phyloP scores from a whole-genome alignment of 306 rosid genomes.

The Clitoria ternatea region DNA sequence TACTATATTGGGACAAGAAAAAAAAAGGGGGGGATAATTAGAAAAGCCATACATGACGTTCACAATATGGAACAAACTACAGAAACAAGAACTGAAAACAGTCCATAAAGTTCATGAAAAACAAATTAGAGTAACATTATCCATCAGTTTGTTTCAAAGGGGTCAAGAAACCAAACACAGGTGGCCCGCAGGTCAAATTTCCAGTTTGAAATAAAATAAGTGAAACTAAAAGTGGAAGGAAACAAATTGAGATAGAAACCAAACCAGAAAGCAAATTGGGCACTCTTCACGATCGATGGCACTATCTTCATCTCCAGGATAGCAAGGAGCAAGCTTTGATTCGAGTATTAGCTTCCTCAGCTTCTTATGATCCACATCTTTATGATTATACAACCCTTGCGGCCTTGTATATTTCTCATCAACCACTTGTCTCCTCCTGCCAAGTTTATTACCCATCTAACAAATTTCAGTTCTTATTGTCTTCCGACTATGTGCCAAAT shows the following conservation, averaged over 20 bases:
- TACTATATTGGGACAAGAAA: constrained; percentile 36
- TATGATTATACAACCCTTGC: constrained; percentile 93
- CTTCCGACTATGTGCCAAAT: constrained; percentile 21
- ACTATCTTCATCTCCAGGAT: constrained; percentile 85
- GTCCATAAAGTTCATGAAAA: not conserved
- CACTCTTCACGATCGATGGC: constrained; percentile 80
- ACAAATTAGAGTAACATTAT: no score
- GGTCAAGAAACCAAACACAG: constrained; percentile 4
- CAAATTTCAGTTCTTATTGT: constrained; percentile 18
- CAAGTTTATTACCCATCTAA: constrained; percentile 97
- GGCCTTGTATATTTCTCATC: constrained; percentile 92
- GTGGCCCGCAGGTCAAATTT: not conserved
- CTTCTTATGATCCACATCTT: constrained; percentile 98
- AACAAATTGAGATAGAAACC: constrained; percentile 26
- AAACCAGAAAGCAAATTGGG: constrained; percentile 97
- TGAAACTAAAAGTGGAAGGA: not conserved
- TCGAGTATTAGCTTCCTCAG: constrained; percentile 92
- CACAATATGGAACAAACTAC: constrained; percentile 16
- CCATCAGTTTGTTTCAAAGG: constrained; percentile 1
- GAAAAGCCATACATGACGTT: constrained; percentile 13
- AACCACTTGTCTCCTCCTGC: constrained; percentile 86
- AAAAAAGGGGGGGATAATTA: constrained; percentile 18
- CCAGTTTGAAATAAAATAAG: not conserved
- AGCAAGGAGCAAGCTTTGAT: constrained; percentile 96
- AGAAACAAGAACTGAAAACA: not conserved